Evolutionary conservation across 2,329 filamentous ascomycete species (phyloP).

Genomic region (Claviceps sp.): DNA sequence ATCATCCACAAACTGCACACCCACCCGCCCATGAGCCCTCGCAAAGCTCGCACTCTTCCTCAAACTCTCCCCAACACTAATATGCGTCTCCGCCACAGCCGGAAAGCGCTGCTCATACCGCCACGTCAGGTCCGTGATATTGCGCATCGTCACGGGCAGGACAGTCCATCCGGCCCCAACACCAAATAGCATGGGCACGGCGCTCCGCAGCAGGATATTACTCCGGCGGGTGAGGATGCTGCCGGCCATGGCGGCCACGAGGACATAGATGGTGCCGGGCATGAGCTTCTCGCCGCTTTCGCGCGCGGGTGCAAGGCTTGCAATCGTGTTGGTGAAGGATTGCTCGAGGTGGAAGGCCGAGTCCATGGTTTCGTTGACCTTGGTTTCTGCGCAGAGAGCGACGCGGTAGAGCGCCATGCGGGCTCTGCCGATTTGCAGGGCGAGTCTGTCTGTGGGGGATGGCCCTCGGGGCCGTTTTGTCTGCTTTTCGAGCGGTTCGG

Average conservation of each 20-base stretch:
- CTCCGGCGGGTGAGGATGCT: constrained; percentile 83
- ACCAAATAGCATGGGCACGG: constrained; percentile 67
- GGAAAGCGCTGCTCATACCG: constrained; percentile 86
- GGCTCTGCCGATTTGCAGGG: constrained; percentile 64
- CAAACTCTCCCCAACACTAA: constrained; percentile 55
- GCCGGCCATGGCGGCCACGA: constrained; percentile 89
- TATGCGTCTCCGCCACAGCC: constrained; percentile 66
- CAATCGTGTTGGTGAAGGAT: constrained; percentile 78
- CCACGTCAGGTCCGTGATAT: constrained; percentile 78
- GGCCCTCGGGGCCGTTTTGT: constrained; percentile 30
- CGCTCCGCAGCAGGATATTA: constrained; percentile 66
- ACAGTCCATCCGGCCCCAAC: constrained; percentile 73
- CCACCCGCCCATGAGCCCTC: constrained; percentile 58
- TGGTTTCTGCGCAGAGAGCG: constrained; percentile 62
- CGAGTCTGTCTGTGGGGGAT: constrained; percentile 81
- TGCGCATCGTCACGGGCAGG: constrained; percentile 79
- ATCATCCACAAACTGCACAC: constrained; percentile 61
- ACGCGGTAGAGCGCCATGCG: constrained; percentile 71
- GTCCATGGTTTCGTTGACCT: constrained; percentile 71
- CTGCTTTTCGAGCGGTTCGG: constrained; percentile 18
- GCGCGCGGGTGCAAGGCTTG: constrained; percentile 72
- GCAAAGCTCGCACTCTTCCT: constrained; percentile 60
- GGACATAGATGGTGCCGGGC: constrained; percentile 80
- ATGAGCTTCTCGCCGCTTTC: constrained; percentile 81
- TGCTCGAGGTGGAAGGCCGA: constrained; percentile 74